Conservation (phyloP, 2,329 filamentous ascomycete species). For the Basipetospora chlamydospora region DNA sequence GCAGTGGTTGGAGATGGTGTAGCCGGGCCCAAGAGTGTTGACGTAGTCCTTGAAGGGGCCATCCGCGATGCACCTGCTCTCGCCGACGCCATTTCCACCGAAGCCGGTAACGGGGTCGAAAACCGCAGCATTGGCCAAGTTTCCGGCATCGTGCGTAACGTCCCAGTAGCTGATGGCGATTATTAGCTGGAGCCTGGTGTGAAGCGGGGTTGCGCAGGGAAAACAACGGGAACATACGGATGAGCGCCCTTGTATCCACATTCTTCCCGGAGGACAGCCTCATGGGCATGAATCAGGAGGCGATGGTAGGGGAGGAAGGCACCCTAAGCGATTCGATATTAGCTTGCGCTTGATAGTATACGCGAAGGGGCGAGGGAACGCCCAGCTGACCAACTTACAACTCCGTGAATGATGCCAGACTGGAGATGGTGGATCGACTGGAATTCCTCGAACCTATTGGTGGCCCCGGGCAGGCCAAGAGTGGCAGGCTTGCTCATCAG, state of each 20-base stretch:
- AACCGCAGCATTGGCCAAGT: constrained; percentile 6
- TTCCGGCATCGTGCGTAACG: constrained; percentile 7
- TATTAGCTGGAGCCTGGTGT: background rate
- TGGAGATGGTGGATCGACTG: constrained; percentile 1
- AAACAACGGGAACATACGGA: constrained; percentile 14
- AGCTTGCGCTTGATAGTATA: background rate
- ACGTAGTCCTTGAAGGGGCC: constrained; percentile 15
- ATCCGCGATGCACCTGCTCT: constrained; percentile 9
- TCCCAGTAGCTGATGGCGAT: constrained; percentile 6
- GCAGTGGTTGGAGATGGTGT: constrained; percentile 23
- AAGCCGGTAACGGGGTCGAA: constrained; percentile 8
- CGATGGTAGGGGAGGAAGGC: constrained; percentile 22
- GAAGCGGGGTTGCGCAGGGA: constrained; percentile 10
- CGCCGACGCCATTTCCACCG: constrained; percentile 7
- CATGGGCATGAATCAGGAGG: constrained; percentile 18
- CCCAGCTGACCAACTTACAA: constrained; percentile 1
- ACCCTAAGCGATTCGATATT: background rate
- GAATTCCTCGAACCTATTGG: constrained; percentile 1
- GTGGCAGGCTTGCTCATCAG: constrained; percentile 1
- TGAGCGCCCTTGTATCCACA: constrained; percentile 19
- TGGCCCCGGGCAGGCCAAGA: background rate
- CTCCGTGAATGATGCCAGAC: background rate
- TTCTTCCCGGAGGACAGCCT: constrained; percentile 14
- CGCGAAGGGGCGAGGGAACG: background rate
- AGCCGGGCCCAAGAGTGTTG: constrained; percentile 25